Conservation (phyloP, 345 rosid species). For the Bretschneidera sinensis region DNA sequence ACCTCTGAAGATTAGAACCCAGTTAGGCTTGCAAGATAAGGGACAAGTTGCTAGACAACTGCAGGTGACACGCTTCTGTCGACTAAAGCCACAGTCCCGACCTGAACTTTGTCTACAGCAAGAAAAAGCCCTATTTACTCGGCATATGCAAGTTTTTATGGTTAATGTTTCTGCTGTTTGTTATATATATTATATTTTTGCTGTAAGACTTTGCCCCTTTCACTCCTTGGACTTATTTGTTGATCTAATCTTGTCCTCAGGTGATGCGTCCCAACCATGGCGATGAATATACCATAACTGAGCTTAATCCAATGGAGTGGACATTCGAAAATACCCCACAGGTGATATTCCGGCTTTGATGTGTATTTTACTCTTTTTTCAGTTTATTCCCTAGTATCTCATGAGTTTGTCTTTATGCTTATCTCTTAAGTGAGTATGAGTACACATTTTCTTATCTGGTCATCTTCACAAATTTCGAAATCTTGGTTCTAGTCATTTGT, state of each 20-base stretch:
- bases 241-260: conserved; percentile 30
- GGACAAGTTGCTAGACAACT: not conserved
- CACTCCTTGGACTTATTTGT: not conserved
- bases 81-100: no score
- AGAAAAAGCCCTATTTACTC: not conserved
- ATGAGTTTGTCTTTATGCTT: not conserved
- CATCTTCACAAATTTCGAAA: not conserved
- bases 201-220: conserved; percentile 1
- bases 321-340: conserved; percentile 48
- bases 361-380: not conserved
- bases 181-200: not conserved
- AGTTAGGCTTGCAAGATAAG: not conserved
- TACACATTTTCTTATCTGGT: not conserved
- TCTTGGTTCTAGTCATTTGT: not conserved
- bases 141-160: not conserved
- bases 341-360: conserved; percentile 31
- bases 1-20: not conserved
- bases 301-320: conserved; percentile 71
- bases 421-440: not conserved
- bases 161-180: conserved; percentile 1
- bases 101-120: no score
- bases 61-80: no score
- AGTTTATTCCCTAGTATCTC: not conserved
- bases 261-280: conserved; percentile 75
- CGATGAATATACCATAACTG: conserved; percentile 60